phyloP scores from a whole-genome alignment of 2,329 filamentous ascomycete genomes.

The Thermothelomyces thermophilus region DNA sequence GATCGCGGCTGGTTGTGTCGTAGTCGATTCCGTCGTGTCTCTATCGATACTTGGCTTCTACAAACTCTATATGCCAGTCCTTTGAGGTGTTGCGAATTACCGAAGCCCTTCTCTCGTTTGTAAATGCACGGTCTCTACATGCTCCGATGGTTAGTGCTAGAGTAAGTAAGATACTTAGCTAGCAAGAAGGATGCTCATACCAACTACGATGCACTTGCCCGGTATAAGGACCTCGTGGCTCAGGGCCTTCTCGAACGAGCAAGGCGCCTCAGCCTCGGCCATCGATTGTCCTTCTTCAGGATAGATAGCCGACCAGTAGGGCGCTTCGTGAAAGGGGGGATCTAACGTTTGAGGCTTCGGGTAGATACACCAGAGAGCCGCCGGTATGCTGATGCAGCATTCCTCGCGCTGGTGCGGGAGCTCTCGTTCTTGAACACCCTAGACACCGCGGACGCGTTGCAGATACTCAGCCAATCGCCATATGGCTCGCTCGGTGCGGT shows the following conservation, averaged over 20 bases:
- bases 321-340: neutral
- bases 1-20: neutral
- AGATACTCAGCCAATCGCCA: no score
- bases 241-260: constrained; percentile 9
- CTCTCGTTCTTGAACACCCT: no score
- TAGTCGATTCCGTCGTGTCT: constrained; percentile 3
- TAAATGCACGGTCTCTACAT: constrained; percentile 6
- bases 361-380: constrained; percentile 9
- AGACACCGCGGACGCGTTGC: no score
- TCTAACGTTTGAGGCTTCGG: constrained; percentile 1
- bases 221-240: constrained; percentile 6
- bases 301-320: constrained; percentile 3
- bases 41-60: constrained; percentile 10
- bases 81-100: constrained; percentile 11
- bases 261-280: constrained; percentile 7
- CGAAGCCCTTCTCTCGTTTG: constrained; percentile 8
- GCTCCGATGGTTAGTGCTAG: constrained; percentile 7
- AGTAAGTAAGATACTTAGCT: no score
- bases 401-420: no score
- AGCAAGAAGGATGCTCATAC: constrained; percentile 2
- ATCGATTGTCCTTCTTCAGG: neutral
- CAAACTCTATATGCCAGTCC: constrained; percentile 12
- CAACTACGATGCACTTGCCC: constrained; percentile 9
- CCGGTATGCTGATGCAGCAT: no score
- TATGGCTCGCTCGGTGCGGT: no score